A percentile compares a stretch with the other conserved stretches of the same genome.
These are phyloP conservation scores for Beauveria varroae DNA, from an alignment of 2,329 filamentous ascomycete genomes.

Conservation along the genomic window DNA sequence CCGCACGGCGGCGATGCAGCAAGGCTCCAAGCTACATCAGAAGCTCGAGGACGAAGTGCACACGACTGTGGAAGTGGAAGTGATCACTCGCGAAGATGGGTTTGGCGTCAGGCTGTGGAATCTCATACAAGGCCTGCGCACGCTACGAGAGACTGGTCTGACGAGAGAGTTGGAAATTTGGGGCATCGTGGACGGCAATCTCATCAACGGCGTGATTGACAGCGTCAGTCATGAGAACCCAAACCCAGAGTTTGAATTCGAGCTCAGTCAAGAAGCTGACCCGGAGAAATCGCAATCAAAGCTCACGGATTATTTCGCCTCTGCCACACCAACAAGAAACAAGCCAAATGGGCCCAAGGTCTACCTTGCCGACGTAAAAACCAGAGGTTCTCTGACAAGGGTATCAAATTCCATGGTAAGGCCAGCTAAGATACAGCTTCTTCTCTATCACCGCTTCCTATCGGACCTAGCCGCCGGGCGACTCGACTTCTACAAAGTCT, in stretches of 20 bases:
- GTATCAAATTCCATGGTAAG: slow-evolving; percentile 59
- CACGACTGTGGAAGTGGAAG: slow-evolving; percentile 63
- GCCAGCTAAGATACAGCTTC: slow-evolving; percentile 78
- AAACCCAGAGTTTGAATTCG: slow-evolving; percentile 60
- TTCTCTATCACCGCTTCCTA: slow-evolving; percentile 84
- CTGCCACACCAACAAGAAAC: slow-evolving; percentile 13
- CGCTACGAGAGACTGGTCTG: slow-evolving; percentile 60
- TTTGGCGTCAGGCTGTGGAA: slow-evolving; percentile 88
- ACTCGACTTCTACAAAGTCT: slow-evolving; percentile 61
- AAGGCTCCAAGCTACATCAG: slow-evolving; percentile 73
- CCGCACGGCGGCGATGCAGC: slow-evolving; percentile 74
- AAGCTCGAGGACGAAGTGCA: slow-evolving; percentile 81
- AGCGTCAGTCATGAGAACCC: slow-evolving; percentile 73
- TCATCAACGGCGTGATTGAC: slow-evolving; percentile 88
- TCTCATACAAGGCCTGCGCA: slow-evolving; percentile 74
- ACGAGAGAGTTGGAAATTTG: slow-evolving; percentile 77
- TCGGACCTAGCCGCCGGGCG: slow-evolving; percentile 63
- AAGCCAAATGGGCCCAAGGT: slow-evolving; percentile 25
- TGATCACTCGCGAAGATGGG: slow-evolving; percentile 68
- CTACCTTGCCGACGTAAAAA: slow-evolving; percentile 91
- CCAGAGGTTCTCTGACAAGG: slow-evolving; percentile 59
- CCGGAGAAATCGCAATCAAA: slow-evolving; percentile 25
- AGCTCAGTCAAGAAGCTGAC: slow-evolving; percentile 33
- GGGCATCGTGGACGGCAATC: slow-evolving; percentile 72
- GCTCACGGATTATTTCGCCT: slow-evolving; percentile 34